Evolutionary conservation across 179 eudicot species (phyloP).

Genomic region (Beta lomatogona): DNA sequence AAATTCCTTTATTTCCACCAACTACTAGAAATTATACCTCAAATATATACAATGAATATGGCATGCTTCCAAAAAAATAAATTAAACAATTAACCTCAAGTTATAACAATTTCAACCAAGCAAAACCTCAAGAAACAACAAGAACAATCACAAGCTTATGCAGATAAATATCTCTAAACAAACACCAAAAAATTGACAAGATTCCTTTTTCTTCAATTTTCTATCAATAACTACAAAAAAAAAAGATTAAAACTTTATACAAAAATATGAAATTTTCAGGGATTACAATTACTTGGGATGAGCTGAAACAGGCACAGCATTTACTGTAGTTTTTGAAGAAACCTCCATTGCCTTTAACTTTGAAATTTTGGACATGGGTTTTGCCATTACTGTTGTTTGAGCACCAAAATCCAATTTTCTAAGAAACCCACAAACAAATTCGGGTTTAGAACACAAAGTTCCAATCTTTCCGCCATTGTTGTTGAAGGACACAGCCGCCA

Average conservation of each 20-base stretch:
- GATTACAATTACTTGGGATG: conserved; percentile 28
- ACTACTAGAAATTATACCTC: too few species aligned
- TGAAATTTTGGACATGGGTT: conserved; percentile 21
- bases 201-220: not conserved
- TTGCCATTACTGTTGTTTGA: conserved; percentile 16
- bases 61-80: not conserved
- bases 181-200: not conserved
- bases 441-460: conserved; percentile 29
- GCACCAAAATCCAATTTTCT: conserved; percentile 32
- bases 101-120: not conserved
- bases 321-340: conserved; percentile 31
- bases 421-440: conserved; percentile 30
- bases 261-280: not conserved
- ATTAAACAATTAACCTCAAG: not conserved
- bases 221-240: not conserved
- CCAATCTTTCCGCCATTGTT: conserved; percentile 25
- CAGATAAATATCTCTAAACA: not conserved
- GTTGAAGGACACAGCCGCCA: conserved; percentile 33
- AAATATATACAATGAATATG: too few species aligned
- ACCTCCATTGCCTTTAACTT: conserved; percentile 27
- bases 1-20: too few species aligned
- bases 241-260: not conserved
- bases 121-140: not conserved
- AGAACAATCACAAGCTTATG: not conserved
- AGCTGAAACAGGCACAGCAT: conserved; percentile 34